phyloP scores from a whole-genome alignment of 495 filamentous ascomycete species.

The Xylaria acuta region DNA sequence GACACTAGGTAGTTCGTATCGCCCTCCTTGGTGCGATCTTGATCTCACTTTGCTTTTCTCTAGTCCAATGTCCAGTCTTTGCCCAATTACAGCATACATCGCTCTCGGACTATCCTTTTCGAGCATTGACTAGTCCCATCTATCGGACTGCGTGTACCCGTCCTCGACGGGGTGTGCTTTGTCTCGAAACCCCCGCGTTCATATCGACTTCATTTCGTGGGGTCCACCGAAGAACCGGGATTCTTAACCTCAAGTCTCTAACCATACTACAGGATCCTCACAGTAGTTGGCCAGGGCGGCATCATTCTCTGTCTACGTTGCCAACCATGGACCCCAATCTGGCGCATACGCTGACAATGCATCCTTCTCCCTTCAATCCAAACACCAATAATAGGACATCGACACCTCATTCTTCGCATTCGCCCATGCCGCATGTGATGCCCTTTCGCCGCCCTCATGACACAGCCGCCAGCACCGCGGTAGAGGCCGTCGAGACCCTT shows the following conservation, averaged over 20 bases:
- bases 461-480: slow-evolving; percentile 49
- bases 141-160: neutral
- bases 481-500: slow-evolving; percentile 52
- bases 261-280: neutral
- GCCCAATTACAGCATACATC: neutral
- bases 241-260: neutral
- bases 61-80: neutral
- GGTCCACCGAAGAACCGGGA: neutral
- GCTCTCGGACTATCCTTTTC: neutral
- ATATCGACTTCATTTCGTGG: neutral
- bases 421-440: slow-evolving; percentile 36
- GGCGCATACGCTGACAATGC: slow-evolving; percentile 42
- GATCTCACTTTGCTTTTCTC: neutral
- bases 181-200: neutral
- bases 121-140: neutral
- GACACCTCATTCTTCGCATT: slow-evolving; percentile 31
- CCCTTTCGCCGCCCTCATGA: slow-evolving; percentile 42
- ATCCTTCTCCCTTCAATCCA: slow-evolving; percentile 51
- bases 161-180: neutral
- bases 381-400: slow-evolving; percentile 36
- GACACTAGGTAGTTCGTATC: neutral
- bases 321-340: slow-evolving; percentile 38
- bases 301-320: neutral
- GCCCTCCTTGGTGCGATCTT: neutral
- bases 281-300: neutral